phyloP scores from a whole-genome alignment of 2,329 filamentous ascomycete genomes.

The Talaromyces sp. region DNA sequence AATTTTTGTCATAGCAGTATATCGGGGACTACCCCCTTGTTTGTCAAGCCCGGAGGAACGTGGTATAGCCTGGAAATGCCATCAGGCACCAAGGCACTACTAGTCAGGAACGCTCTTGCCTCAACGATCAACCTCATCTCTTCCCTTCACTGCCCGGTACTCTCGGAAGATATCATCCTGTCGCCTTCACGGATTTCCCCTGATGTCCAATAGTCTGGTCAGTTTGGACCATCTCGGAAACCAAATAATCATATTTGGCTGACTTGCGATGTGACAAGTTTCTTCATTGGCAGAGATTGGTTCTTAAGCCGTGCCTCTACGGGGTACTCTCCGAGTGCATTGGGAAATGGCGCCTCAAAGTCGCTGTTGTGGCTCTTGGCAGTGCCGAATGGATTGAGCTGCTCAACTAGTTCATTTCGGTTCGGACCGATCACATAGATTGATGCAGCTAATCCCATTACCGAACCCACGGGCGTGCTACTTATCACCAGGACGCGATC shows the following conservation, averaged over 20 bases:
- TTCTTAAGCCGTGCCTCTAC: background rate
- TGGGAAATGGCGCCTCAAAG: background rate
- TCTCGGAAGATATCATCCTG: background rate
- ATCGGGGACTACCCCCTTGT: background rate
- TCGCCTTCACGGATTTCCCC: background rate
- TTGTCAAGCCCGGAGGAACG: background rate
- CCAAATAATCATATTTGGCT: background rate
- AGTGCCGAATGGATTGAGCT: background rate
- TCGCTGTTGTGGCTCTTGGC: constrained; percentile 2
- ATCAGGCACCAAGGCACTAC: background rate
- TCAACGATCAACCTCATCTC: background rate
- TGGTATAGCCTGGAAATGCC: background rate
- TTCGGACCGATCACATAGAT: constrained; percentile 13
- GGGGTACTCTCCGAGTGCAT: background rate
- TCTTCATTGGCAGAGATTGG: constrained; percentile 1
- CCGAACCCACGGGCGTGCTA: background rate
- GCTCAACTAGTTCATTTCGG: constrained; percentile 5
- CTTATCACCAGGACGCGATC: background rate
- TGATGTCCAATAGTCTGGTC: background rate
- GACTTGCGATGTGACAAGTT: constrained; percentile 10
- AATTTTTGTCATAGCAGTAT: background rate
- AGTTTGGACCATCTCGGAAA: background rate
- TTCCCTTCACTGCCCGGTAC: background rate
- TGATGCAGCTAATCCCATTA: constrained; percentile 2
- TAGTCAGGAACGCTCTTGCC: background rate